These are phyloP conservation scores for Thielaviopsis populi DNA, from an alignment of 2,329 filamentous ascomycete species.

Conservation along the genomic window DNA sequence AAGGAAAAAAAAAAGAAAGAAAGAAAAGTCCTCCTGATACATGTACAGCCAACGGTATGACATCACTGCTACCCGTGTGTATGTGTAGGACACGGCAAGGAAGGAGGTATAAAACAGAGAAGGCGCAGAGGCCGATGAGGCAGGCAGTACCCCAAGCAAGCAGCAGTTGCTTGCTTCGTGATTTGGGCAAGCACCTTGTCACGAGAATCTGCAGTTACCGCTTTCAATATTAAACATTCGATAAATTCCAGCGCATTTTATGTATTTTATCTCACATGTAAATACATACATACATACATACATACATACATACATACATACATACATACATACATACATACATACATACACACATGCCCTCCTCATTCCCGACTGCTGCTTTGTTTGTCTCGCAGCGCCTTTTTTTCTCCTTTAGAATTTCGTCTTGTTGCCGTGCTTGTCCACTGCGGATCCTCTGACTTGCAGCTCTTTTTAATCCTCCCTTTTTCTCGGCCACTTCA, in stretches of 20 bases:
- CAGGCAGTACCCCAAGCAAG: background rate
- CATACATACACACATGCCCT: too few species aligned
- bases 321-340: too few species aligned
- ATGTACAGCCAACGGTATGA: background rate
- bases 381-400: too few species aligned
- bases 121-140: background rate
- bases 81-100: background rate
- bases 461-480: background rate
- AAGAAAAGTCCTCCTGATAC: background rate
- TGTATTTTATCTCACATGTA: too few species aligned
- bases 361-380: too few species aligned
- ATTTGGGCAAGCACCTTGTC: background rate
- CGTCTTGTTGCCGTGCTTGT: too few species aligned
- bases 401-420: too few species aligned
- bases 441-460: background rate
- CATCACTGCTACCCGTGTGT: background rate
- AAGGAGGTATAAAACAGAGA: background rate
- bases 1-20: too few species aligned
- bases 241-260: background rate
- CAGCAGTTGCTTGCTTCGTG: background rate
- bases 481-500: too few species aligned
- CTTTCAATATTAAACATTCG: background rate
- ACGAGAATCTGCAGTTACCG: background rate
- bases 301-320: too few species aligned
- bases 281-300: too few species aligned